Percentiles rank a stretch among this genome's conserved stretches.
Conservation (phyloP, 257 asterid species). For the Nicotiana paniculata region DNA sequence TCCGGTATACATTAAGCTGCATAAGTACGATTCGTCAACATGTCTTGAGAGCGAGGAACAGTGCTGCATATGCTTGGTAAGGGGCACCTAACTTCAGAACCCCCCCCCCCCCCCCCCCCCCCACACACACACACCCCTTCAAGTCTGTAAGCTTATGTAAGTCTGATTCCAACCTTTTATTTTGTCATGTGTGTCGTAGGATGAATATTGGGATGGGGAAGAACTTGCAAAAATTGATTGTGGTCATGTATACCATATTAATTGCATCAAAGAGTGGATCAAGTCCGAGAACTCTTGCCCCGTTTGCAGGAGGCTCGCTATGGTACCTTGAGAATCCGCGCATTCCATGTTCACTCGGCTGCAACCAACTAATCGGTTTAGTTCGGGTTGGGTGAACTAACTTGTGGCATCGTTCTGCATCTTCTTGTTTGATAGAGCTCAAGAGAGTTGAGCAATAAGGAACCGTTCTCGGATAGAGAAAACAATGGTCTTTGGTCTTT, state of each 20-base stretch:
- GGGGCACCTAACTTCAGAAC: not conserved
- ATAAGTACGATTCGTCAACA: not conserved
- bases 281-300: not conserved
- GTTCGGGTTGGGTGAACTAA: not conserved
- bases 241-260: not conserved
- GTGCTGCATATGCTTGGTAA: not conserved
- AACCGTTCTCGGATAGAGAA: not conserved
- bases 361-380: not conserved
- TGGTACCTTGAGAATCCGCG: not conserved
- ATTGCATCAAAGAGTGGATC: not conserved
- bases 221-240: not conserved
- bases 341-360: not conserved
- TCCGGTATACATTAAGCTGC: not conserved
- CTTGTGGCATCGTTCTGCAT: not conserved
- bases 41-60: not conserved
- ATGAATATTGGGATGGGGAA: not conserved
- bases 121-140: not conserved
- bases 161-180: not conserved
- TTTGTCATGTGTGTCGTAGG: not conserved
- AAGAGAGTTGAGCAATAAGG: not conserved
- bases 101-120: too few species aligned
- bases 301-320: not conserved
- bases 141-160: not conserved
- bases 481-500: not conserved
- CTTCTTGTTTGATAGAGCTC: not conserved